phyloP scores from a whole-genome alignment of 176 grass and related monocot genomes.

The barley (Hordeum vulgare) region MorexV3_pseudomolecules_assembly NC_058522.1:458453069-458453568 shows the following conservation, averaged over 20 bases:
- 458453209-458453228: neutral
- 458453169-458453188: neutral
- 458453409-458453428: slow-evolving; percentile 58
- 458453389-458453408: slow-evolving; percentile 67
- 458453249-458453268: neutral
- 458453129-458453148: neutral
- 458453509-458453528: slow-evolving; percentile 64
- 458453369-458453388: slow-evolving; percentile 69
- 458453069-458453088: no score
- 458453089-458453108: neutral
- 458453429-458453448: slow-evolving; percentile 79
- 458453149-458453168: neutral
- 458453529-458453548: slow-evolving; percentile 70
- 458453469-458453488: slow-evolving; percentile 81
- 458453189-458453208: neutral
- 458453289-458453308: neutral
- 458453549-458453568: slow-evolving; percentile 82
- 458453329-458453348: neutral
- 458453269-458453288: neutral
- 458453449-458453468: slow-evolving; percentile 84
- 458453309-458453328: neutral
- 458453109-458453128: neutral
- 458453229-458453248: neutral
- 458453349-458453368: slow-evolving; percentile 82
- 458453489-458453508: slow-evolving; percentile 86